Percentiles rank a stretch among this genome's conserved stretches.
Conservation (phyloP, 805 yeast genomes). For the Barnettozyma pratensis region DNA sequence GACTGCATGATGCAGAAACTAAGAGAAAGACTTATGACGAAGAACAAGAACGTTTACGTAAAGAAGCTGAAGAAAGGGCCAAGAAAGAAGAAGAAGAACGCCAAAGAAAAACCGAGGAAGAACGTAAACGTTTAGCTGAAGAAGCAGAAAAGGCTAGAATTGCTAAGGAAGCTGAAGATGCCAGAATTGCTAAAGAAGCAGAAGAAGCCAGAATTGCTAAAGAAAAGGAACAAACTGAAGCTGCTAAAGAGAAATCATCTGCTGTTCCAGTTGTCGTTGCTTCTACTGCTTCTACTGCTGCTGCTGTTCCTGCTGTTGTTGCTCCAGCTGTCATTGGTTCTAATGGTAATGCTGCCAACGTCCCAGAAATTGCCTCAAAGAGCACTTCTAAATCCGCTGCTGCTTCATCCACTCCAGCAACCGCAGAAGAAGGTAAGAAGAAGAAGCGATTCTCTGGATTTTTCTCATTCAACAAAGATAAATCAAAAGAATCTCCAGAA, state of each 20-base stretch:
- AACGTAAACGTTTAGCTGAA: conserved; percentile 79
- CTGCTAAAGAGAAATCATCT: conserved; percentile 5
- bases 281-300: not conserved
- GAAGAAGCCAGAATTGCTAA: conserved; percentile 9
- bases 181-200: conserved; percentile 24
- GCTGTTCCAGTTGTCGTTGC: not conserved
- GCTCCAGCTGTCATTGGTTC: conserved; percentile 2
- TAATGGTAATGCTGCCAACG: not conserved
- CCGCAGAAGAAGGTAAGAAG: not conserved
- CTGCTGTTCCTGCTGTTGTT: not conserved
- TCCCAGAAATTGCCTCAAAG: no score
- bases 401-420: not conserved
- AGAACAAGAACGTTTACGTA: conserved; percentile 12
- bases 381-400: not conserved
- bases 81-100: conserved; percentile 11
- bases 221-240: conserved; percentile 8
- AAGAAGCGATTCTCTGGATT: conserved; percentile 11
- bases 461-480: conserved; percentile 5
- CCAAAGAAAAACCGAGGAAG: conserved; percentile 7
- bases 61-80: conserved; percentile 13
- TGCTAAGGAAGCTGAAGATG: conserved; percentile 26
- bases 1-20: conserved; percentile 20
- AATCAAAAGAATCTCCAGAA: not conserved
- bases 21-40: conserved; percentile 21
- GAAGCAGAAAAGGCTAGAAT: conserved; percentile 10